Percentiles rank a stretch among this genome's conserved stretches.
Evolutionary conservation across 2,329 filamentous ascomycete species (phyloP).

Genomic region (Alternaria metachromatica): DNA sequence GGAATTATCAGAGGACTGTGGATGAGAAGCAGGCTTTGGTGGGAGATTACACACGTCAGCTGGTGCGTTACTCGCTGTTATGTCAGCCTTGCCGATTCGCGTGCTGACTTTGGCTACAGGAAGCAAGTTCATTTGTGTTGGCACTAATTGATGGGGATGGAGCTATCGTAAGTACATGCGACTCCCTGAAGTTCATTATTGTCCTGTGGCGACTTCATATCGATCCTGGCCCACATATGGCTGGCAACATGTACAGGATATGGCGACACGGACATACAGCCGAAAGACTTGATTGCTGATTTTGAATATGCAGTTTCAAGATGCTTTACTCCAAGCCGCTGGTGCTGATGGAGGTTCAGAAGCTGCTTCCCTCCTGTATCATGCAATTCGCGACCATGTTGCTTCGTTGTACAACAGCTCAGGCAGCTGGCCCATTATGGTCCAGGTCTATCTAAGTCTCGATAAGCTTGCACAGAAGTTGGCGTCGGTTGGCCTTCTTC

Average conservation of each 20-base stretch:
- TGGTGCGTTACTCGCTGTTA: slow-evolving; percentile 25
- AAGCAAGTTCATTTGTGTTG: slow-evolving; percentile 53
- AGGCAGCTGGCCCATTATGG: slow-evolving; percentile 54
- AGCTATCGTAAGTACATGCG: slow-evolving; percentile 48
- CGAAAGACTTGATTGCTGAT: background rate
- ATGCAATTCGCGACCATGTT: slow-evolving; percentile 53
- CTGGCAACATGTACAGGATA: background rate
- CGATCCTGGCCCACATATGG: background rate
- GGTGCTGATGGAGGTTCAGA: slow-evolving; percentile 54
- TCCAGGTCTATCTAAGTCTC: slow-evolving; percentile 56
- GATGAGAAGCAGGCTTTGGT: slow-evolving; percentile 29
- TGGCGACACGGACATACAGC: background rate
- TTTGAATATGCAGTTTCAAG: slow-evolving; percentile 48
- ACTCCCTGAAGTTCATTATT: background rate
- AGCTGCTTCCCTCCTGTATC: slow-evolving; percentile 53
- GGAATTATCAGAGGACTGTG: slow-evolving; percentile 38
- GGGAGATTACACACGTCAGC: slow-evolving; percentile 28
- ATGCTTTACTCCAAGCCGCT: slow-evolving; percentile 51
- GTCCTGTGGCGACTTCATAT: background rate
- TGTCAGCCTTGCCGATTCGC: background rate
- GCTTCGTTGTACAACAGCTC: slow-evolving; percentile 50
- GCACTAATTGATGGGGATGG: slow-evolving; percentile 59
- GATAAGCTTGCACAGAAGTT: slow-evolving; percentile 55
- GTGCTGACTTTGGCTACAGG: slow-evolving; percentile 23
- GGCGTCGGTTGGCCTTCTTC: slow-evolving; percentile 50